A percentile compares a stretch with the other conserved stretches of the same genome.
phyloP scores from a whole-genome alignment of 345 rosid genomes.

The Pseudoturritis turrita region DNA sequence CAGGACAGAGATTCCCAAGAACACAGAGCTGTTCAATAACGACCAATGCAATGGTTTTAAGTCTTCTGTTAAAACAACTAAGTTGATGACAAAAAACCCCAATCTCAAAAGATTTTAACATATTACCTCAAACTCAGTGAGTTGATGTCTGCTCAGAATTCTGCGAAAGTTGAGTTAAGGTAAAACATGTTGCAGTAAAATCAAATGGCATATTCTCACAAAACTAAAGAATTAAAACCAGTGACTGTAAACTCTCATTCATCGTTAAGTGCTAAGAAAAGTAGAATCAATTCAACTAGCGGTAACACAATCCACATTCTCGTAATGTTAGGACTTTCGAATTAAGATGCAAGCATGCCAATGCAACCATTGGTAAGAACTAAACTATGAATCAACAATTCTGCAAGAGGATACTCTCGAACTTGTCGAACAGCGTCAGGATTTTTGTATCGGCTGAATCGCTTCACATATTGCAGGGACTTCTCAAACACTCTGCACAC shows the following conservation, averaged over 20 bases:
- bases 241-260: not conserved
- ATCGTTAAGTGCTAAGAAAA: not conserved
- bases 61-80: not conserved
- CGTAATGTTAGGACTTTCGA: not conserved
- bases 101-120: not conserved
- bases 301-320: not conserved
- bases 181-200: constrained; percentile 15
- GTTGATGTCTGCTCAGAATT: constrained; percentile 77
- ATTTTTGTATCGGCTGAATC: constrained; percentile 95
- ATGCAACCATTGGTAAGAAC: not conserved
- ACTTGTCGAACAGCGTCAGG: constrained; percentile 99
- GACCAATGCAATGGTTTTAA: not conserved
- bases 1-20: constrained; percentile 97
- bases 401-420: constrained; percentile 79
- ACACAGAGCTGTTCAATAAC: constrained; percentile 75
- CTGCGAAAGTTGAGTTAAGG: constrained; percentile 54
- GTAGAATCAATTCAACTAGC: not conserved
- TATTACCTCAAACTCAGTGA: constrained; percentile 91
- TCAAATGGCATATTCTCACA: not conserved
- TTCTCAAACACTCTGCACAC: constrained; percentile 88
- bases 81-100: not conserved
- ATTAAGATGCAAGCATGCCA: constrained; percentile 8
- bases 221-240: not conserved
- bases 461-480: constrained; percentile 95
- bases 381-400: not conserved